These are phyloP conservation scores for Lignosus rhinocerotis DNA, from an alignment of 1,284 basidiomycete species.

Conservation along the genomic window DNA sequence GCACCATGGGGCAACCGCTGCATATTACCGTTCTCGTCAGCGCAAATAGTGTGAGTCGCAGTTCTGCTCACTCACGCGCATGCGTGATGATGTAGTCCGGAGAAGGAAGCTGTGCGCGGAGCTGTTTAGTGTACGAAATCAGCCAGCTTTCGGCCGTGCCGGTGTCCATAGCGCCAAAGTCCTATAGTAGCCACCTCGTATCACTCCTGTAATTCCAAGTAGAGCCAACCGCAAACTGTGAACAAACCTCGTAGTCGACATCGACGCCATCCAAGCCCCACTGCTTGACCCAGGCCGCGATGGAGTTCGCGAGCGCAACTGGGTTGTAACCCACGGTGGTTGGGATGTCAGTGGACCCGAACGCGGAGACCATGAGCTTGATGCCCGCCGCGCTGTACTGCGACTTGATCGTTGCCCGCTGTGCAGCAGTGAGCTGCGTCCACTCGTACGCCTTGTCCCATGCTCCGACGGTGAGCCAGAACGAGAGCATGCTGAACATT, in stretches of 20 bases:
- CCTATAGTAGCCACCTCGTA: conserved; percentile 32
- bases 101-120: conserved; percentile 35
- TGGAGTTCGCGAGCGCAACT: conserved; percentile 41
- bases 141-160: conserved; percentile 45
- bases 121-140: conserved; percentile 43
- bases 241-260: conserved; percentile 53
- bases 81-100: conserved; percentile 39
- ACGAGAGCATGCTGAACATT: conserved; percentile 44
- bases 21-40: background rate
- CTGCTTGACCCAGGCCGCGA: conserved; percentile 50
- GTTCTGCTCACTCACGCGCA: conserved; percentile 32
- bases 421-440: conserved; percentile 35
- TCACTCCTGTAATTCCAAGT: background rate
- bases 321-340: conserved; percentile 44
- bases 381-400: conserved; percentile 49
- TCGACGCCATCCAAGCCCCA: conserved; percentile 56
- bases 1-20: conserved; percentile 55
- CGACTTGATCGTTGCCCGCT: conserved; percentile 39
- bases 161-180: conserved; percentile 46
- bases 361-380: conserved; percentile 48
- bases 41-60: background rate
- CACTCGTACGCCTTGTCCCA: conserved; percentile 47
- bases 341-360: conserved; percentile 53
- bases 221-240: background rate
- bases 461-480: conserved; percentile 42